Conservation (phyloP, 768 basidiomycete species). For the Russula griseocarnosa region DNA sequence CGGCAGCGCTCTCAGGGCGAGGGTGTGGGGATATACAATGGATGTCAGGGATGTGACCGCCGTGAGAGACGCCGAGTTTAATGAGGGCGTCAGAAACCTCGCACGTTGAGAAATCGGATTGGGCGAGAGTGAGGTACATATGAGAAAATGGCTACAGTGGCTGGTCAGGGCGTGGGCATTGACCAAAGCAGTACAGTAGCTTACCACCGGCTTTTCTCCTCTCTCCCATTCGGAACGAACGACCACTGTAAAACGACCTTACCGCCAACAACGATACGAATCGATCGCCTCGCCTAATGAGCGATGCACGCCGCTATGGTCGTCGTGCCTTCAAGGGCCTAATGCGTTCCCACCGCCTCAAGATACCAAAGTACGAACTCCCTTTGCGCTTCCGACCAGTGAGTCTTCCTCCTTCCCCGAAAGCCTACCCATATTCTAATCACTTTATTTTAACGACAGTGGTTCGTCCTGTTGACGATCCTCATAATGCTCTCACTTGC, state of each 20-base stretch:
- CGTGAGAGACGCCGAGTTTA: constrained; percentile 66
- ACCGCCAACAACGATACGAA: constrained; percentile 4
- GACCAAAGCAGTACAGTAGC: too few species aligned
- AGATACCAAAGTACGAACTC: constrained; percentile 61
- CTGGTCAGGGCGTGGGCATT: neutral
- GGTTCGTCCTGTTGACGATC: constrained; percentile 73
- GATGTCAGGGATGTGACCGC: constrained; percentile 81
- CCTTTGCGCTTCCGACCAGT: constrained; percentile 74
- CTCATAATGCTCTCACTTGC: constrained; percentile 66
- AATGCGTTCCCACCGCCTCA: constrained; percentile 68
- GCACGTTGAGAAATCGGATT: constrained; percentile 59
- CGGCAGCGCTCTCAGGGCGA: constrained; percentile 33
- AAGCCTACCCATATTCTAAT: neutral
- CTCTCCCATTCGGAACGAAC: neutral
- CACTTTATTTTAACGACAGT: constrained; percentile 41
- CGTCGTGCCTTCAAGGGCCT: constrained; percentile 50
- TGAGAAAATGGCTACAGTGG: neutral
- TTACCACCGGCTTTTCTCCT: too few species aligned
- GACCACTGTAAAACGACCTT: neutral
- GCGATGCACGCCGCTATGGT: constrained; percentile 37
- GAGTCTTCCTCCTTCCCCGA: constrained; percentile 20
- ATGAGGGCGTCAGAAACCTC: constrained; percentile 88
- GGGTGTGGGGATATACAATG: constrained; percentile 49
- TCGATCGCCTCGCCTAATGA: constrained; percentile 11
- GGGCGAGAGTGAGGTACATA: constrained; percentile 22